Evolutionary conservation across 2,329 filamentous ascomycete species (phyloP), one percentile per base, ranked within the genome.

Genomic region (Trichoderma endophyticum): DNA sequence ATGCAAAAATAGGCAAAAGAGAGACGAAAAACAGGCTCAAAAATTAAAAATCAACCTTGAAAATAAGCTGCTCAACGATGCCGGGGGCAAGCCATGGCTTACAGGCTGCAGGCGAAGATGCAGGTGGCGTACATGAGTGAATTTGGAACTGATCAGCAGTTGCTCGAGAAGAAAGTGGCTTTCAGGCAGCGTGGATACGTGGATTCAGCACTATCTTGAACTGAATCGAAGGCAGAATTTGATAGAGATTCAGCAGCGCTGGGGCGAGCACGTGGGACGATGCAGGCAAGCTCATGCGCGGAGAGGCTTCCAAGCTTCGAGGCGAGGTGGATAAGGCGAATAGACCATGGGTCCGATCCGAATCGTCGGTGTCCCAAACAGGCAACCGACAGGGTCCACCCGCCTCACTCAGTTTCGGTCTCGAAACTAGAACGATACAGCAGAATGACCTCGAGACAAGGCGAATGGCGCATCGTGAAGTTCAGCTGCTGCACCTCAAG

Each of bases 331-430:
- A 60, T 21, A 60, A 32, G 56, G 56, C 48, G 48, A 32, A n/a
- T n/a, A 30, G 28, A 36, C 28, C 32, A 51, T 26, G 48, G 62
- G 26, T 51, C 62, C 54, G 70, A 39, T 28, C 64, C 63, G 56
- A 62, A 39, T n/a, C 62, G 36, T 72, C 70, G 70, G 70, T 72
- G 70, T 72, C 70, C 65, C 43, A 51, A 59, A 68, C 34, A 30
- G 70, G 70, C 21, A 72, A 72, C 12, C 28, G 28, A 69, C 30
- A 26, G 63, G 64, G 3, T 51, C 51, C 57, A 34, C 43, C 32
- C 43, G 70, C 61, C 54, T 59, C 60, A 60, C 56, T 9, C 62
- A 26, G 56, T n/a, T 48, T 72, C 70, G 70, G 70, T 72, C 54
- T 65, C 70, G 30, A 63, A 57, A 62, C 57, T 26, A 63, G 57